Evolutionary conservation across 768 basidiomycete genomes (phyloP), one percentile per base, ranked within the genome.

Genomic region (Paxillus involutus): DNA sequence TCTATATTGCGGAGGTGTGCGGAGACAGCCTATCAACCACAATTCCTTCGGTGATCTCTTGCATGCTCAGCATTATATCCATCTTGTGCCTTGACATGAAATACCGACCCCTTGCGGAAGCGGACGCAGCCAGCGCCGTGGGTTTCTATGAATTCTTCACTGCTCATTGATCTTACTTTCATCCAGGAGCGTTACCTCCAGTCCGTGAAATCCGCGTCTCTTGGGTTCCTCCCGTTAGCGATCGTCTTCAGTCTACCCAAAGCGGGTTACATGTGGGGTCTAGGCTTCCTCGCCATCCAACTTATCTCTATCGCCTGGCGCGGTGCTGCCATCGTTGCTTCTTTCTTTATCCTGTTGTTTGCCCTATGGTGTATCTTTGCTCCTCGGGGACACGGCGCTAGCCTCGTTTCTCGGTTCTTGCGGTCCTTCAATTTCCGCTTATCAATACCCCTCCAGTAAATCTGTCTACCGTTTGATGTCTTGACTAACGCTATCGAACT

Each of bases 221-320:
- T 75, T 51, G 77, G 78, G n/a, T 83, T 84, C 63, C 77, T 80
- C 49, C 68, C 73, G 35, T 68, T 74, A 10, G 80, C 82, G 11
- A 66, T 86, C 21, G 67, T 71, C 0, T 85, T 78, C 59, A 71
- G 82, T 30, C 71, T 86, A 5, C 86, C 86, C 0, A 75, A 75
- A 52, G 75, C 80, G 0, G 63, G 79, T n/a, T 77, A 78, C 57
- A 62, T 85, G 32, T 86, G 82, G 80, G 77, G 78, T 21, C 21
- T 75, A 0, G 54, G 55, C 6, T 42, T 68, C 29, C 63, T 74
- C 35, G 62, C 59, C 0, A 49, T 54, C 6, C 75, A 77, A 42
- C 54, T 65, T 21, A 32, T 73, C 17, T 51, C 59, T 6, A 21
- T 63, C 2, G 54, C 51, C 4, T 56, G 56, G 3, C 60, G 56